Percentiles rank a stretch among this genome's conserved stretches.
phyloP scores from a whole-genome alignment of 768 basidiomycete genomes.

The Mycena venus region DNA sequence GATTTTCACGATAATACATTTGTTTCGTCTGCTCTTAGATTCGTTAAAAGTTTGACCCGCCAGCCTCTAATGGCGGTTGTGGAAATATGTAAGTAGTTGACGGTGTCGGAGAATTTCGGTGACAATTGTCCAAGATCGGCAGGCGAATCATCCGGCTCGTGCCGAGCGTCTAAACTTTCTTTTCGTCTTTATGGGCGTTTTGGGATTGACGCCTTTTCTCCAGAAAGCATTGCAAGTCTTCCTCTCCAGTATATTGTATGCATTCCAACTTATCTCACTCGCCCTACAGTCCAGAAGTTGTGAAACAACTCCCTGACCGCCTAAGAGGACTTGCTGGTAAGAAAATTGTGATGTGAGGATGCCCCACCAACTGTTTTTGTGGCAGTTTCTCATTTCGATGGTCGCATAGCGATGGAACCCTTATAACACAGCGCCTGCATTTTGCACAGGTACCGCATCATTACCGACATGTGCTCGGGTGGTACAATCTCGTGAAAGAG shows the following conservation, averaged over 20 bases:
- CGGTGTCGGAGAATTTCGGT: too few species aligned
- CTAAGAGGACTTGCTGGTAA: conserved; percentile 73
- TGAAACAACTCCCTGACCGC: conserved; percentile 74
- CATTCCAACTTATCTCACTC: not conserved
- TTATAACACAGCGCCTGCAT: conserved; percentile 87
- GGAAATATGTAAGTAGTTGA: too few species aligned
- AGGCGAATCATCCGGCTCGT: too few species aligned
- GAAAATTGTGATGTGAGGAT: conserved; percentile 78
- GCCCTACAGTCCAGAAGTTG: conserved; percentile 69
- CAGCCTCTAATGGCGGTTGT: too few species aligned
- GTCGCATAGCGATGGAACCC: conserved; percentile 79
- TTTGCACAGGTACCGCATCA: conserved; percentile 75
- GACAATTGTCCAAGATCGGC: too few species aligned
- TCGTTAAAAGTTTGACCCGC: too few species aligned
- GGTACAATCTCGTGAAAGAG: conserved; percentile 80
- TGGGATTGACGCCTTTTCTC: conserved; percentile 34
- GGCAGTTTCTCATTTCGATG: conserved; percentile 15
- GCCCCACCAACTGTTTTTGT: conserved; percentile 11
- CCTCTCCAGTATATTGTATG: not conserved
- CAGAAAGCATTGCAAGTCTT: conserved; percentile 29
- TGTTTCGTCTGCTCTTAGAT: too few species aligned
- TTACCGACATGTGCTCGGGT: conserved; percentile 81
- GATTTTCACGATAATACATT: not conserved
- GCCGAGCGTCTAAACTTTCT: not conserved
- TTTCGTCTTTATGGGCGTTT: conserved; percentile 28